A percentile compares a stretch with the other conserved stretches of the same genome.
These are phyloP conservation scores for Cordyceps militaris DNA, from an alignment of 2,329 filamentous ascomycete species.

Conservation along the genomic window DNA sequence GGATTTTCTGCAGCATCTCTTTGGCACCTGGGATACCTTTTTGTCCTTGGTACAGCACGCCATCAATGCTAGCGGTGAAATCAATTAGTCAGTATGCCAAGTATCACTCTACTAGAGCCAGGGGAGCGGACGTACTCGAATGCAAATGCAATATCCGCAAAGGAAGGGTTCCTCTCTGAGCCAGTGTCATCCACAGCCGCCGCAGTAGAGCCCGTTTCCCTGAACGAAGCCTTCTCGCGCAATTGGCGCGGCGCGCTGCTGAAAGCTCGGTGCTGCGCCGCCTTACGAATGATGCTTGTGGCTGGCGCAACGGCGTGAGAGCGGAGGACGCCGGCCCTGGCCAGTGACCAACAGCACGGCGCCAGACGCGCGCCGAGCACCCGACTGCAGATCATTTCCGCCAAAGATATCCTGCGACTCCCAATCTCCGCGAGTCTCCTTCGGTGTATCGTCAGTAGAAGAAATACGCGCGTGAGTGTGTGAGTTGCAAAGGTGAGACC, in stretches of 20 bases:
- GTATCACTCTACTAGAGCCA: background rate
- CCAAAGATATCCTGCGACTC: background rate
- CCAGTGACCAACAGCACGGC: background rate
- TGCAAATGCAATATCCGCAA: constrained; percentile 31
- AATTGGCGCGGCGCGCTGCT: background rate
- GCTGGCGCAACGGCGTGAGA: background rate
- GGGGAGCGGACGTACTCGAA: constrained; percentile 24
- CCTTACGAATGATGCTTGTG: background rate
- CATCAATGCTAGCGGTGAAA: constrained; percentile 59
- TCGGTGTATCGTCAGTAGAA: background rate
- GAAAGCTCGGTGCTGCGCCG: background rate
- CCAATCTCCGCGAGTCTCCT: background rate
- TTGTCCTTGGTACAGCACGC: constrained; percentile 81
- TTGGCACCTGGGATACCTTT: constrained; percentile 72
- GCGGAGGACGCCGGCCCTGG: background rate
- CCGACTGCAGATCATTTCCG: background rate
- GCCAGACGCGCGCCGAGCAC: constrained; percentile 3
- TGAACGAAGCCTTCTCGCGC: background rate
- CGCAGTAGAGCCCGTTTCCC: background rate
- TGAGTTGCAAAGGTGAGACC: background rate
- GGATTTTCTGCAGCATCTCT: constrained; percentile 65
- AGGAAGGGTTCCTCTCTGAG: background rate
- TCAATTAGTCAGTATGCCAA: constrained; percentile 14
- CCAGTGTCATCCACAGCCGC: background rate
- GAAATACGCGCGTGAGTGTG: background rate